phyloP scores from a whole-genome alignment of 2,329 filamentous ascomycete genomes.

The Apiospora pterosperma region DNA sequence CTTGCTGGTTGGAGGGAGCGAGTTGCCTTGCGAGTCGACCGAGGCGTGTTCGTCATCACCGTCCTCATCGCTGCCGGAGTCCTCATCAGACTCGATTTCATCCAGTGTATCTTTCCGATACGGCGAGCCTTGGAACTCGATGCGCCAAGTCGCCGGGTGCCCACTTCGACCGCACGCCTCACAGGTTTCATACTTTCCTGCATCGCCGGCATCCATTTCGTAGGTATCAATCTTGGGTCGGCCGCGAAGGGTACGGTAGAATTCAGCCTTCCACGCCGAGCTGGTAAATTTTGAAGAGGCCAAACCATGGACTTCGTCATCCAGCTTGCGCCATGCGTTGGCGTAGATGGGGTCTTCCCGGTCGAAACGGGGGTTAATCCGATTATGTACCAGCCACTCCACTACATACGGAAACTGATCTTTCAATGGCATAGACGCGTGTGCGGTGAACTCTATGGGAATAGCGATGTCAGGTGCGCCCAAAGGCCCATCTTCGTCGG shows the following conservation, averaged over 20 bases:
- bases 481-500: conserved; percentile 56
- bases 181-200: conserved; percentile 48
- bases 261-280: conserved; percentile 64
- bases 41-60: conserved; percentile 29
- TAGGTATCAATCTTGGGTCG: conserved; percentile 58
- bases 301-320: conserved; percentile 66
- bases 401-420: conserved; percentile 72
- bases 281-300: conserved; percentile 70
- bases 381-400: conserved; percentile 80
- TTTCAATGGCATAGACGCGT: conserved; percentile 63
- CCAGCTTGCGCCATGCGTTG: conserved; percentile 67
- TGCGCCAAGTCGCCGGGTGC: conserved; percentile 63
- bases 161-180: conserved; percentile 68
- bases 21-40: conserved; percentile 37
- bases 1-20: conserved; percentile 32
- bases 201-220: conserved; percentile 34
- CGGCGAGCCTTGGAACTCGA: conserved; percentile 61
- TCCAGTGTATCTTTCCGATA: conserved; percentile 66
- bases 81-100: conserved; percentile 47
- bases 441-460: conserved; percentile 66
- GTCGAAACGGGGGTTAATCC: conserved; percentile 68
- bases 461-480: conserved; percentile 56
- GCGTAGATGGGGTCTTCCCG: conserved; percentile 59
- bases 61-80: conserved; percentile 24
- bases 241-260: conserved; percentile 62